A percentile compares a stretch with the other conserved stretches of the same genome.
Evolutionary conservation across 768 basidiomycete species (phyloP).

Genomic region (Tephrocybe sp.): DNA sequence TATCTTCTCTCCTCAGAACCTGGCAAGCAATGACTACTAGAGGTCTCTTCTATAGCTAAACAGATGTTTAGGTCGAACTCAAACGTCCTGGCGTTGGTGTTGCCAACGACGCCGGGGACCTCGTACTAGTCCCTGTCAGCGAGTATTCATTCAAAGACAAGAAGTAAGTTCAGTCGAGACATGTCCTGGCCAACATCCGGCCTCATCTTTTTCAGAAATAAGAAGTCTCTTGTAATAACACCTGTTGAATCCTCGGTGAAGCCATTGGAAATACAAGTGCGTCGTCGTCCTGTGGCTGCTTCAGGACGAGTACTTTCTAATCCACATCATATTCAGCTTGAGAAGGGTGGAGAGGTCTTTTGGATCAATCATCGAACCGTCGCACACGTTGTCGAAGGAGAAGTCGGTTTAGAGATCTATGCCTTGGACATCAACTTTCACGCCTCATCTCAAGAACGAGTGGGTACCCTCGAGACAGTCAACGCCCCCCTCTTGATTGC

Average conservation of each 20-base stretch:
- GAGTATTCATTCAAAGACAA: conserved; percentile 72
- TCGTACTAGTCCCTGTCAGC: conserved; percentile 64
- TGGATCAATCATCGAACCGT: conserved; percentile 76
- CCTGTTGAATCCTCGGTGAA: conserved; percentile 50
- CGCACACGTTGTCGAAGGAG: conserved; percentile 60
- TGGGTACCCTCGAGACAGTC: conserved; percentile 29
- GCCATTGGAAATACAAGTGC: conserved; percentile 56
- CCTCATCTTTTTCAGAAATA: conserved; percentile 45
- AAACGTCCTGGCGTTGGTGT: conserved; percentile 63
- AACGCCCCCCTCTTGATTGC: conserved; percentile 51
- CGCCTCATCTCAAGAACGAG: conserved; percentile 22
- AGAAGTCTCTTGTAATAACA: conserved; percentile 63
- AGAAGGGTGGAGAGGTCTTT: conserved; percentile 71
- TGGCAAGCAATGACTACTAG: conserved; percentile 30
- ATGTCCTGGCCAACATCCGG: background rate
- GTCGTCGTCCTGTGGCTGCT: conserved; percentile 15
- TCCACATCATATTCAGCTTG: conserved; percentile 35
- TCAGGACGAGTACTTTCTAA: background rate
- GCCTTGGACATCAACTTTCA: conserved; percentile 52
- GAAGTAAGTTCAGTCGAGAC: conserved; percentile 46
- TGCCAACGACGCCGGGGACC: conserved; percentile 66
- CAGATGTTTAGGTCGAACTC: conserved; percentile 45
- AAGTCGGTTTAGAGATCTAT: conserved; percentile 57
- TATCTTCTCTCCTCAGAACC: conserved; percentile 67
- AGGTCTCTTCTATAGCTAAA: background rate